Base-by-base conservation (phyloP, 2,329 filamentous ascomycete genomes). In the Paradendryphiella salina region DNA sequence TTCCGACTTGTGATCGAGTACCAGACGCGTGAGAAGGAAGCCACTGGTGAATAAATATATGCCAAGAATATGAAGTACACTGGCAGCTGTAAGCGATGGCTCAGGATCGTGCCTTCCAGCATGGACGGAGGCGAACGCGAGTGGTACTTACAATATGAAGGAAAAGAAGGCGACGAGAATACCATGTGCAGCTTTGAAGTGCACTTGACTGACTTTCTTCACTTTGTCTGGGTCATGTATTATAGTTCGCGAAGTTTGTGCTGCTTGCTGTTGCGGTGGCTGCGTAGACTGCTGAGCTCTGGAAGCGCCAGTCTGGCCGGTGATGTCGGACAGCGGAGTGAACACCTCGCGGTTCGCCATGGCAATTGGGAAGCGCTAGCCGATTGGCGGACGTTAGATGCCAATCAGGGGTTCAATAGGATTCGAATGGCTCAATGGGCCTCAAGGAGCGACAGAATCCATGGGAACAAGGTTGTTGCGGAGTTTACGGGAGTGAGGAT, bases 1-100 rank as follows among this genome's bases (percentile, higher is more conserved):
- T 71, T 88, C 86, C 62, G 87, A 87, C 71, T 87, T 87, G 66
- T 93, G 83, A 65, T 91, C 88, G 53, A 89, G 78, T 36, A 94
- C 85, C 28, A 94, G 81, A 51, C 94, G 85, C 48, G 93, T 96
- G 59, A 99, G 83, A 56, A 99, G 84, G 74, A 99, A 99, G 31
- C 94, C 94, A 71, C 88, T 91, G 20, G 90, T 96, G 76, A 99
- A 99, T 69, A 96, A 88, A 70, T 88, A 89, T 64, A 97, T 87
- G 52, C 91, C 93, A 29, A 88, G 78, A 37, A 83, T 79, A 71
- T 99, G 94, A 33, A 96, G 81, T 59, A 82, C 66, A 57, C 84
- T 86, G 61, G 5, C 34, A n/a, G 4, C n/a, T 38, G 41, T 66
- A 34, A 66, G 44, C 28, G 14, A 7, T 20, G 9, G 17, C 15